Conservation (phyloP, 2,329 filamentous ascomycete species). For the Incumbomyces lentus region DNA sequence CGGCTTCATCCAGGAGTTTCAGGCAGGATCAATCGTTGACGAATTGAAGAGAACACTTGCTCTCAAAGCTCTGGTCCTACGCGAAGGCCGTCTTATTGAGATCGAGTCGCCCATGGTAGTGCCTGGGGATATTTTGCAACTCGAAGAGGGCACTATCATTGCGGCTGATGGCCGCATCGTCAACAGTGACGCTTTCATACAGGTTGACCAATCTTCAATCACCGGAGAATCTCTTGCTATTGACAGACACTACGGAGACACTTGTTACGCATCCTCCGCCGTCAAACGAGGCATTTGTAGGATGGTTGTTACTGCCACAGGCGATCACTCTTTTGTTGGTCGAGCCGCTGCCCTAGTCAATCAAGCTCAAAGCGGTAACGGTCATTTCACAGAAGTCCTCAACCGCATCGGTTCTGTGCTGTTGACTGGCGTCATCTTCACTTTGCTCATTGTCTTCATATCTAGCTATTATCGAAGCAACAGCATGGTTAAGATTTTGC, state of each 20-base stretch:
- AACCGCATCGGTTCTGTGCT: conserved; percentile 77
- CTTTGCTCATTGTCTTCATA: conserved; percentile 74
- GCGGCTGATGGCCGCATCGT: conserved; percentile 80
- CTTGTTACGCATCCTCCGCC: conserved; percentile 73
- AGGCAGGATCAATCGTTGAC: conserved; percentile 82
- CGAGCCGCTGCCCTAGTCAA: conserved; percentile 78
- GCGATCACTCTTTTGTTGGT: conserved; percentile 85
- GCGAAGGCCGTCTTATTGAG: conserved; percentile 67
- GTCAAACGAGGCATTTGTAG: conserved; percentile 87
- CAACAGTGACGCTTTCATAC: conserved; percentile 72
- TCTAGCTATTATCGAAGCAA: conserved; percentile 83
- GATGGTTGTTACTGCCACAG: conserved; percentile 70
- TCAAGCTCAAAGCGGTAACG: conserved; percentile 60
- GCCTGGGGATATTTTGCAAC: conserved; percentile 78
- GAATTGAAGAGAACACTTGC: conserved; percentile 85
- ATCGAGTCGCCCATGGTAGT: conserved; percentile 76
- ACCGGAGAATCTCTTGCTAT: conserved; percentile 87
- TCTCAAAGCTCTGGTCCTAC: conserved; percentile 75
- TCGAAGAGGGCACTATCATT: conserved; percentile 86
- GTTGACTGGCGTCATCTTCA: conserved; percentile 68
- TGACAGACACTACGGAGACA: conserved; percentile 74
- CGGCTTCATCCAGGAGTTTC: conserved; percentile 81
- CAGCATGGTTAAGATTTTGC: conserved; percentile 64
- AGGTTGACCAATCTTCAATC: conserved; percentile 86
- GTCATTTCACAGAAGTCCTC: conserved; percentile 85